These are phyloP conservation scores for Trypethelium eluteriae DNA, from an alignment of 495 filamentous ascomycete species.

Conservation along the genomic window DNA sequence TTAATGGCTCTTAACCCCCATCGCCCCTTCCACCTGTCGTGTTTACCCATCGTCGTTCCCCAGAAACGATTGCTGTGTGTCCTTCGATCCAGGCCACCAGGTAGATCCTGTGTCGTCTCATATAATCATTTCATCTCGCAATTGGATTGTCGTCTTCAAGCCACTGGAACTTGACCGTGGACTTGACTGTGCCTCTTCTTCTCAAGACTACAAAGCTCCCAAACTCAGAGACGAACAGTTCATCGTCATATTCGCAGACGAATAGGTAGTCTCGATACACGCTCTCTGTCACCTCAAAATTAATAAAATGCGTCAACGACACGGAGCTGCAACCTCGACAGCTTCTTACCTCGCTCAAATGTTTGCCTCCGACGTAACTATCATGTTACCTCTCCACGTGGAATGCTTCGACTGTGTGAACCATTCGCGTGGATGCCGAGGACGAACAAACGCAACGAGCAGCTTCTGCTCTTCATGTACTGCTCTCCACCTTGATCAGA, in stretches of 20 bases:
- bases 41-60: neutral
- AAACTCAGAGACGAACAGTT: neutral
- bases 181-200: no score
- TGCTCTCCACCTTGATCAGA: slow-evolving; percentile 7
- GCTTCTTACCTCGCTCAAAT: neutral
- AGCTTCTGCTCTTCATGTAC: neutral
- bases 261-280: neutral
- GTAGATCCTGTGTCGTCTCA: neutral
- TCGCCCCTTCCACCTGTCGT: slow-evolving; percentile 6
- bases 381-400: neutral
- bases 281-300: neutral
- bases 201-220: neutral
- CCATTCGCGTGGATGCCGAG: neutral
- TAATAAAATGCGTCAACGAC: slow-evolving; percentile 2
- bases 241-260: neutral
- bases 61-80: slow-evolving; percentile 8
- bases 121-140: slow-evolving; percentile 6
- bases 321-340: neutral
- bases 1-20: neutral
- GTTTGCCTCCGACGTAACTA: slow-evolving; percentile 8
- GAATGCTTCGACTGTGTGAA: slow-evolving; percentile 3
- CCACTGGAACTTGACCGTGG: neutral
- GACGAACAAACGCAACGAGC: slow-evolving; percentile 1
- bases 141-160: neutral
- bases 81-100: slow-evolving; percentile 8